Conservation (phyloP, 2,329 filamentous ascomycete species). For the Colletotrichum sp. region DNA sequence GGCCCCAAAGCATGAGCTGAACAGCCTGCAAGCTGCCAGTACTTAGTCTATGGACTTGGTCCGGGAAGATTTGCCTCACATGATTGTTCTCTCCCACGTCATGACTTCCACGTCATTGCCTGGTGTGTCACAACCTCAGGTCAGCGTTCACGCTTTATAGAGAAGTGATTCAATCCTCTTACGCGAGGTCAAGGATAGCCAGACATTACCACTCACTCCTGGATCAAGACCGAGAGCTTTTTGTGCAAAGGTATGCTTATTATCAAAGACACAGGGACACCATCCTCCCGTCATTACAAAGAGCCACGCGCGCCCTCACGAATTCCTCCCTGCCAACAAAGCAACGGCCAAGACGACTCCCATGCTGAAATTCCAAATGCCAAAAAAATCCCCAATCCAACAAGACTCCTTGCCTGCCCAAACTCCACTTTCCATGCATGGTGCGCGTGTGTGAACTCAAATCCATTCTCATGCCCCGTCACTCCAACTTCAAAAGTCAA, state of each 20-base stretch:
- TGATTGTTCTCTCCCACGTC: background rate
- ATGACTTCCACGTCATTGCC: background rate
- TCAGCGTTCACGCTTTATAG: background rate
- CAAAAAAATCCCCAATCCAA: background rate
- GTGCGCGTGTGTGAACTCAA: background rate
- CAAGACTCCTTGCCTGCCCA: background rate
- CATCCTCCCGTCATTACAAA: background rate
- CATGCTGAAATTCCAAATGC: background rate
- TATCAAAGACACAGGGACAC: background rate
- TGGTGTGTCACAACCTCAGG: background rate
- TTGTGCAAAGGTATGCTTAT: background rate
- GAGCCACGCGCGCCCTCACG: background rate
- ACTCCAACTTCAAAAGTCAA: constrained; percentile 13
- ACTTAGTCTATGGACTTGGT: background rate
- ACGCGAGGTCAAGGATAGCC: background rate
- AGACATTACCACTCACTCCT: background rate
- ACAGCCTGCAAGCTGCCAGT: background rate
- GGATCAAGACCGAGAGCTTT: background rate
- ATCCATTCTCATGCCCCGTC: background rate
- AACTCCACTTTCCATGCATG: background rate
- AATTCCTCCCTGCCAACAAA: background rate
- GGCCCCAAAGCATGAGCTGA: background rate
- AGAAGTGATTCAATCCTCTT: background rate
- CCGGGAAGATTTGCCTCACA: background rate
- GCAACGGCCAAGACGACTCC: background rate